Evolutionary conservation across 345 rosid species (phyloP), one percentile per base, ranked within the genome.

Genomic region (Gossypium arboreum): DNA sequence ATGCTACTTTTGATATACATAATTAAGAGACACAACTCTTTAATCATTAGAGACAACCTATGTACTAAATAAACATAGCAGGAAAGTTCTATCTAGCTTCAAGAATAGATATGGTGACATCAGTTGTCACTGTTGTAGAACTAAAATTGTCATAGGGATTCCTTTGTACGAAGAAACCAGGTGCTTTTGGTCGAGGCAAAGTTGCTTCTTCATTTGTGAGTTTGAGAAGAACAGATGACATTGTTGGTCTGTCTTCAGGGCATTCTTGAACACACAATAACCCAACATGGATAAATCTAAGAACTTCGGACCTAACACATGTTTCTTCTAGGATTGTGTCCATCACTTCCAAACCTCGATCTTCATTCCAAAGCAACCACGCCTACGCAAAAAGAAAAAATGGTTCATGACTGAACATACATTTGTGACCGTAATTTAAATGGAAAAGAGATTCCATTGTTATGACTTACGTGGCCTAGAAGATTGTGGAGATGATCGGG

Each of bases 301-400:
- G 20, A 54, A 72, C 13, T 57, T 56, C 64, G 13, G 55, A 41
- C 18, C 13, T 22, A 57, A 72, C 64, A 72, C 43, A 41, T n/a
- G 75, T 20, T 15, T 58, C 75, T 72, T 72, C 54, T 18, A 72
- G 34, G 20, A 48, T 1, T 7, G 39, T 24, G 50, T 72, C 66
- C 55, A 56, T 43, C 39, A 72, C 9, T 58, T 58, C 66, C 55
- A 72, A 22, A 56, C 52, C 75, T 58, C 50, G 60, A 7, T 45
- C 75, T 9, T 58, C 52, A 7, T 57, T 72, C 75, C 66, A 72
- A 17, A 72, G 75, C 65, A 56, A 8, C 75, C 75, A 72, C 45
- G 75, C 75, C 75, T 58, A 3, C 2, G 27, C 7, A 1, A 8
- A 34, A 34, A 34, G 39, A 4, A 34, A 51, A 69, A 52, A 16